phyloP scores from a whole-genome alignment of 768 basidiomycete genomes.

The Russula olivacea region DNA sequence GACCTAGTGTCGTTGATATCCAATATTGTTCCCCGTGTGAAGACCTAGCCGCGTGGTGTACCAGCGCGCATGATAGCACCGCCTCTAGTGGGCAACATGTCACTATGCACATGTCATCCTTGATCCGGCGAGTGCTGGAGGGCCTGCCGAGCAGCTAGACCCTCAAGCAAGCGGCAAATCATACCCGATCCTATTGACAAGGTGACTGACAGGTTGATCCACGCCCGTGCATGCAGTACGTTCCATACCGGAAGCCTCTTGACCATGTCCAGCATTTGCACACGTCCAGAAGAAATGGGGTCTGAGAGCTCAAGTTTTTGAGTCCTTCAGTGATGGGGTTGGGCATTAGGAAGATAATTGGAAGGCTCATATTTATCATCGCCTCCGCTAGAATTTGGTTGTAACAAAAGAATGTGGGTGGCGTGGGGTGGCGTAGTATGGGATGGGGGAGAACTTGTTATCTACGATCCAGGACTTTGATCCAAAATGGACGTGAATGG shows the following conservation, averaged over 20 bases:
- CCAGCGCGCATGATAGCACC: not conserved
- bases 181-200: not conserved
- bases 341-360: not conserved
- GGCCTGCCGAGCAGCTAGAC: not conserved
- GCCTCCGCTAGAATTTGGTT: not conserved
- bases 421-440: slow-evolving; percentile 4
- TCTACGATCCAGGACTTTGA: not conserved
- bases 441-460: not conserved
- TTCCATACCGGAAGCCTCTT: not conserved
- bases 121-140: slow-evolving; percentile 8
- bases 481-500: slow-evolving; percentile 13
- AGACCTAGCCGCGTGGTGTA: slow-evolving; percentile 7
- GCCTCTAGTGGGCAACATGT: not conserved
- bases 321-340: slow-evolving; percentile 3
- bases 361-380: not conserved
- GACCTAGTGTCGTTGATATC: not conserved
- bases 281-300: not conserved
- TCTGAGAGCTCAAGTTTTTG: not conserved
- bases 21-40: not conserved
- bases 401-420: slow-evolving; percentile 9
- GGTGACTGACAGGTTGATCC: not conserved
- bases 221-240: not conserved
- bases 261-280: not conserved
- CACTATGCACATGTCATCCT: not conserved
- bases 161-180: not conserved